Evolutionary conservation across 2,329 filamentous ascomycete genomes (phyloP).

Genomic region (Cordyceps tenuipes): DNA sequence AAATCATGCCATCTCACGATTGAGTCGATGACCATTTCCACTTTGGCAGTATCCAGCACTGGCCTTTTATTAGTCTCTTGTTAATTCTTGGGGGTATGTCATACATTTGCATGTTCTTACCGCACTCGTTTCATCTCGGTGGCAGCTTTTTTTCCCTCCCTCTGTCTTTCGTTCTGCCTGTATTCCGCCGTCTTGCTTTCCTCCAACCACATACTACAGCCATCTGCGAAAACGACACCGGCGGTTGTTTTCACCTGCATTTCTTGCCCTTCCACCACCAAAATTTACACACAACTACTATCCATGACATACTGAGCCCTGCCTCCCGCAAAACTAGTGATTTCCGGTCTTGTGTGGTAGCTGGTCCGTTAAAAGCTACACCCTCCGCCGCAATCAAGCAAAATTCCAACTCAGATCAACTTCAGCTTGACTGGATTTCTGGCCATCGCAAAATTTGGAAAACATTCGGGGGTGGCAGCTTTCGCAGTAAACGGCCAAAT

Average conservation of each 20-base stretch:
- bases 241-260: not conserved
- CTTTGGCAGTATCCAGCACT: not conserved
- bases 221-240: not conserved
- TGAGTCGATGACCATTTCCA: conserved; percentile 7
- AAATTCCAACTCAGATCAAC: not conserved
- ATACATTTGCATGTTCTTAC: not conserved
- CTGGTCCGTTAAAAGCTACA: not conserved
- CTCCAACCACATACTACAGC: not conserved
- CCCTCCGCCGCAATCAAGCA: not conserved
- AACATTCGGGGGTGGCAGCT: not conserved
- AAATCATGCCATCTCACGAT: conserved; percentile 12
- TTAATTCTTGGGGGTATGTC: not conserved
- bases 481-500: not conserved
- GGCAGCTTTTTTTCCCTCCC: not conserved
- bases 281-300: not conserved
- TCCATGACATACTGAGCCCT: not conserved
- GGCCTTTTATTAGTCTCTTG: not conserved
- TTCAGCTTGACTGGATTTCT: not conserved
- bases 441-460: not conserved
- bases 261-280: not conserved
- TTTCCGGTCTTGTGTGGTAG: not conserved
- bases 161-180: not conserved
- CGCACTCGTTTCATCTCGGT: not conserved
- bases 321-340: not conserved
- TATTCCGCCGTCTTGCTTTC: not conserved